Percentiles rank a stretch among this genome's conserved stretches.
Evolutionary conservation across 1,139 yeast species (phyloP).

Genomic region (Hemisphaericaspora subhashii): DNA sequence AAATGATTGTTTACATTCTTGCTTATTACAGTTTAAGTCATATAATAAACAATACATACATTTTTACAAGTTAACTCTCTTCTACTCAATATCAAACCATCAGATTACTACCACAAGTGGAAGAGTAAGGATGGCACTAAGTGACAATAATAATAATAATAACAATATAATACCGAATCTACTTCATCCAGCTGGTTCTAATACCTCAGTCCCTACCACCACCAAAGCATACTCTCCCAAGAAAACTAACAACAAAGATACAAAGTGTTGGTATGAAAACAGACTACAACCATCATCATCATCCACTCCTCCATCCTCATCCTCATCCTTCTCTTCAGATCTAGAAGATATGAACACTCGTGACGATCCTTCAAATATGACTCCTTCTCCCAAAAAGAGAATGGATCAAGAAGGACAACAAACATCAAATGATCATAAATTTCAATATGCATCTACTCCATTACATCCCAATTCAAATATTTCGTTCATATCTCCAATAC

Average conservation of each 20-base stretch:
- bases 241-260: background rate
- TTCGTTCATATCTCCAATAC: conserved; percentile 41
- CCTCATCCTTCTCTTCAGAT: conserved; percentile 1
- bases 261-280: background rate
- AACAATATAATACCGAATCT: background rate
- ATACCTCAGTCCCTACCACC: background rate
- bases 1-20: too few species aligned
- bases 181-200: too few species aligned
- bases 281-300: background rate
- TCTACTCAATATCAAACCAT: too few species aligned
- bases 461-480: conserved; percentile 21
- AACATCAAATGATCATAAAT: conserved; percentile 8
- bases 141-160: background rate
- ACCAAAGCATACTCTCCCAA: background rate
- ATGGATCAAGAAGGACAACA: conserved; percentile 1
- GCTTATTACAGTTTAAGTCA: too few species aligned
- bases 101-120: too few species aligned
- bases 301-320: background rate
- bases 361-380: conserved; percentile 7
- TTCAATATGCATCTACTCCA: conserved; percentile 37
- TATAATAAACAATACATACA: too few species aligned
- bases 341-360: conserved; percentile 1
- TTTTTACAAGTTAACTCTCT: too few species aligned
- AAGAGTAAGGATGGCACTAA: background rate
- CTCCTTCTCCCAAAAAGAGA: conserved; percentile 15